phyloP scores from a whole-genome alignment of 306 rosid genomes.

The Trifolium dubium region DNA sequence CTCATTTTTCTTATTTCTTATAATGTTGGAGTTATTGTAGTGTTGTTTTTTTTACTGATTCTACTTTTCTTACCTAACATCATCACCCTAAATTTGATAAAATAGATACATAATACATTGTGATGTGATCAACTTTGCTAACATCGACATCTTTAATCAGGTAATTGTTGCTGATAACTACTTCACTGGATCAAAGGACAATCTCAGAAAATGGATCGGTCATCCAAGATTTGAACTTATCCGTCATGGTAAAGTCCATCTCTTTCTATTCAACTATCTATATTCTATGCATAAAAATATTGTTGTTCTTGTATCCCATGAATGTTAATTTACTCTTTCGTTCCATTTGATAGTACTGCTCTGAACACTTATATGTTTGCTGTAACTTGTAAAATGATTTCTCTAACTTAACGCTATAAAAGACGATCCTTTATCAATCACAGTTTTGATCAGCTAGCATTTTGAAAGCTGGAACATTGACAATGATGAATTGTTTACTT shows the following conservation, averaged over 20 bases:
- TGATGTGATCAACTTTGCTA: slow-evolving; percentile 13
- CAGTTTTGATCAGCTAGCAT: slow-evolving; percentile 20
- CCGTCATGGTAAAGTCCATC: slow-evolving; percentile 78
- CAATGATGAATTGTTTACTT: slow-evolving; percentile 18
- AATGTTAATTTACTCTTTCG: background rate
- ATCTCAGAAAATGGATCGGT: slow-evolving; percentile 89
- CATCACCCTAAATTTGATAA: slow-evolving; percentile 22
- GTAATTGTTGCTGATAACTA: slow-evolving; percentile 90
- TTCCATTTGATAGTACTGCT: background rate
- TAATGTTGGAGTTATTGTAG: slow-evolving; percentile 5
- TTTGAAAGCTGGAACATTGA: slow-evolving; percentile 18
- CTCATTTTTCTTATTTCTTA: slow-evolving; percentile 2
- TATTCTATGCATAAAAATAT: background rate
- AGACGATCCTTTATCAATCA: slow-evolving; percentile 16
- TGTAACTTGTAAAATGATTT: slow-evolving; percentile 28
- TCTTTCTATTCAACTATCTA: slow-evolving; percentile 25
- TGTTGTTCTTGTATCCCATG: slow-evolving; percentile 6
- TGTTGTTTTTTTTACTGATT: background rate
- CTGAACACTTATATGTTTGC: slow-evolving; percentile 23
- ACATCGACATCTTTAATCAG: slow-evolving; percentile 49
- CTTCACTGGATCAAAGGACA: slow-evolving; percentile 96
- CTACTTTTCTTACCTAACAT: background rate
- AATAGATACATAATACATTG: background rate
- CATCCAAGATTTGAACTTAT: slow-evolving; percentile 98
- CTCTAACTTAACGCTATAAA: slow-evolving; percentile 2